phyloP scores from a whole-genome alignment of 345 rosid genomes.

The Brassica carinata region DNA sequence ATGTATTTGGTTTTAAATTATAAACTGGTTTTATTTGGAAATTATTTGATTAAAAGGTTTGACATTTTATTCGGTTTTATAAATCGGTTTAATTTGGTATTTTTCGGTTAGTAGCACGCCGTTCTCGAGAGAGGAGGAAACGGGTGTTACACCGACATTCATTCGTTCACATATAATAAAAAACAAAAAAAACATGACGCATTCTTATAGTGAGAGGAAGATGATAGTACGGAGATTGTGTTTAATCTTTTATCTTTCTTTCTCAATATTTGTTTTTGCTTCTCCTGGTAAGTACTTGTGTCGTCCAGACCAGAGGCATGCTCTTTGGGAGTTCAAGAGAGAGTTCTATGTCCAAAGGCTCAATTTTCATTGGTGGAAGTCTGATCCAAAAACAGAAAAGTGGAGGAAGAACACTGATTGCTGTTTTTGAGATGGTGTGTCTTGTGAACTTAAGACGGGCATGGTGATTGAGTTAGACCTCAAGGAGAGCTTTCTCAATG shows the following conservation, averaged over 20 bases:
- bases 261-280: neutral
- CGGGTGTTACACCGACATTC: neutral
- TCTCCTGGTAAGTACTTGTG: neutral
- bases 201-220: neutral
- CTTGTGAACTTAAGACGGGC: constrained; percentile 15
- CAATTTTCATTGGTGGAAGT: neutral
- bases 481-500: neutral
- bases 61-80: no score
- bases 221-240: neutral
- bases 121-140: no score
- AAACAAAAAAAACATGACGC: neutral
- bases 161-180: neutral
- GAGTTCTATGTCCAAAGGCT: constrained; percentile 4
- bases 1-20: no score
- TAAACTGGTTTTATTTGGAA: no score
- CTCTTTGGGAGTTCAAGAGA: constrained; percentile 9
- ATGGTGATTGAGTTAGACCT: constrained; percentile 20
- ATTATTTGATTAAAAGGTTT: no score
- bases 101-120: no score
- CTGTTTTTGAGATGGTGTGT: constrained; percentile 19
- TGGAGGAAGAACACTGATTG: constrained; percentile 19
- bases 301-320: constrained; percentile 13
- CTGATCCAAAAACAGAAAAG: neutral
- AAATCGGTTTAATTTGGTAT: no score
- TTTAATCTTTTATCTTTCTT: neutral